Conservation (phyloP, 805 yeast species). For the Starmerella floricola region DNA sequence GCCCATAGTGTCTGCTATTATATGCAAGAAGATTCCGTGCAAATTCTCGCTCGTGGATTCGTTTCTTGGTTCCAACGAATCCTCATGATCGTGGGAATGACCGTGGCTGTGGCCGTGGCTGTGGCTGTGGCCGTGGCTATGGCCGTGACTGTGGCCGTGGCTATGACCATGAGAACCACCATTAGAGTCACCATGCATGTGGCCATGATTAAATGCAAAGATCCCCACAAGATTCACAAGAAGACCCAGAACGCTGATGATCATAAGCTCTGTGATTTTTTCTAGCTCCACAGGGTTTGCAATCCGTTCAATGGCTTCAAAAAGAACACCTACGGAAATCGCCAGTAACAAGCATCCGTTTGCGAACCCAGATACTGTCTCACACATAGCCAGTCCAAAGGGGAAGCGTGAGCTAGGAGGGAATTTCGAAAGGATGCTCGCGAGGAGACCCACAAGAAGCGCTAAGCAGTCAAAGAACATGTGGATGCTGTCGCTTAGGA, state of each 20-base stretch:
- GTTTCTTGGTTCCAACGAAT: slow-evolving; percentile 18
- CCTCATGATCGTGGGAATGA: slow-evolving; percentile 8
- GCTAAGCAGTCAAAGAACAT: slow-evolving; percentile 95
- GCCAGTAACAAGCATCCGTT: slow-evolving; percentile 83
- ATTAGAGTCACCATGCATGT: slow-evolving; percentile 28
- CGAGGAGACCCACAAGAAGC: slow-evolving; percentile 74
- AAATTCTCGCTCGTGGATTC: slow-evolving; percentile 48
- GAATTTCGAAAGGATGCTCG: slow-evolving; percentile 53
- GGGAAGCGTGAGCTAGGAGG: slow-evolving; percentile 65
- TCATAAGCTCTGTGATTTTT: slow-evolving; percentile 68
- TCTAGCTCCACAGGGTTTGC: slow-evolving; percentile 64
- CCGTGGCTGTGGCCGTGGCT: slow-evolving; percentile 8
- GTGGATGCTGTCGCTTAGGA: slow-evolving; percentile 85
- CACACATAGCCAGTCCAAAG: slow-evolving; percentile 73
- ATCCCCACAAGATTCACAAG: slow-evolving; percentile 85
- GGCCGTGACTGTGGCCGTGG: slow-evolving; percentile 8
- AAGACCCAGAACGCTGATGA: slow-evolving; percentile 76
- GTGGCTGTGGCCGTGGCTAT: slow-evolving; percentile 10
- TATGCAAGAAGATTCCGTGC: slow-evolving; percentile 89
- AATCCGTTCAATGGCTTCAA: slow-evolving; percentile 76
- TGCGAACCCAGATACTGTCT: slow-evolving; percentile 88
- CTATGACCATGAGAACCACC: slow-evolving; percentile 17
- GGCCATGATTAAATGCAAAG: slow-evolving; percentile 74
- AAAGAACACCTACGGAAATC: slow-evolving; percentile 74
- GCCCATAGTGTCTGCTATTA: slow-evolving; percentile 90